A percentile compares a stretch with the other conserved stretches of the same genome.
Evolutionary conservation across 2,329 filamentous ascomycete genomes (phyloP).

Genomic region (Passalora sequoiae): DNA sequence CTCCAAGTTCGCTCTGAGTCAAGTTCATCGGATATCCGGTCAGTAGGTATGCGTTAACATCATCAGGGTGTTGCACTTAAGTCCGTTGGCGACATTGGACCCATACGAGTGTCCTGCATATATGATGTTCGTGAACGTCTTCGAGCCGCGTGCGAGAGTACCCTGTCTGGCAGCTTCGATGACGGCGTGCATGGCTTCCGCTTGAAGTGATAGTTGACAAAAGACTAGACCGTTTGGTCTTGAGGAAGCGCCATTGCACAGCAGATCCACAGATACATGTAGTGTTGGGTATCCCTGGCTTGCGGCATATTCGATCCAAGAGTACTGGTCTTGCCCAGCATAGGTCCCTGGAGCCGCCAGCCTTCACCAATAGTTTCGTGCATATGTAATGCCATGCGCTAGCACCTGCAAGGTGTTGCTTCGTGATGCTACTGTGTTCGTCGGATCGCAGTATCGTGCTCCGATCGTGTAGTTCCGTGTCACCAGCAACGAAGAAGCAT

Average conservation of each 20-base stretch:
- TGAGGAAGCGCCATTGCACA: conserved; percentile 3
- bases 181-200: neutral
- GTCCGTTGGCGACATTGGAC: conserved; percentile 1
- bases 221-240: neutral
- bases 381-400: neutral
- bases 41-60: neutral
- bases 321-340: neutral
- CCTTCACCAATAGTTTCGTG: neutral
- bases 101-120: conserved; percentile 3
- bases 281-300: neutral
- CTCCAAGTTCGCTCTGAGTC: neutral
- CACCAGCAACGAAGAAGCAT: neutral
- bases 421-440: neutral
- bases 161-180: neutral
- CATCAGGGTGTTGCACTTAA: neutral
- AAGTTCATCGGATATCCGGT: neutral
- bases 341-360: neutral
- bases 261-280: neutral
- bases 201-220: neutral
- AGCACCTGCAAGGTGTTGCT: neutral
- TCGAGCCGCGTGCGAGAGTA: neutral
- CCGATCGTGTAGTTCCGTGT: neutral
- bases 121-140: neutral
- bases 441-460: conserved; percentile 1
- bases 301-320: conserved; percentile 3